Evolutionary conservation across 2,329 filamentous ascomycete species (phyloP).

Genomic region (Colletotrichum magnum): DNA sequence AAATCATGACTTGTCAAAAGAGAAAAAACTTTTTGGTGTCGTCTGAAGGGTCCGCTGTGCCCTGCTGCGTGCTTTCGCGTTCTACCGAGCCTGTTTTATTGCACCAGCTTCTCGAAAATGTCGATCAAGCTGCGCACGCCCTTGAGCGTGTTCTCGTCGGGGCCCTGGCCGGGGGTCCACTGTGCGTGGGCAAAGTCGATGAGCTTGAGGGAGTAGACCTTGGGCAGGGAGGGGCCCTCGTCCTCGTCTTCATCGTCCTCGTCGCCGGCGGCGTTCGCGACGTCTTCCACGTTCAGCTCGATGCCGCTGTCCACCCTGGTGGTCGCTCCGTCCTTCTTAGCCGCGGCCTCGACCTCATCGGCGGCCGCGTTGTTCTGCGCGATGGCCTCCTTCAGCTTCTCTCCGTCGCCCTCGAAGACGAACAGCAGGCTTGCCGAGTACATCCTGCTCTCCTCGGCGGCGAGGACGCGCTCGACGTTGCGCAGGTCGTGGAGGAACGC

Average conservation of each 20-base stretch:
- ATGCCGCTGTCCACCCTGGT: slow-evolving; percentile 71
- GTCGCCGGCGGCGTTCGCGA: slow-evolving; percentile 42
- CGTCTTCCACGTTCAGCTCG: slow-evolving; percentile 48
- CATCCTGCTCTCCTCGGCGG: slow-evolving; percentile 72
- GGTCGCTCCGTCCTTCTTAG: slow-evolving; percentile 48
- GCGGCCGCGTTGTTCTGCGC: slow-evolving; percentile 67
- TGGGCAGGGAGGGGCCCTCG: slow-evolving; percentile 66
- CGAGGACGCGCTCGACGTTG: slow-evolving; percentile 67
- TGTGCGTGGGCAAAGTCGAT: slow-evolving; percentile 97
- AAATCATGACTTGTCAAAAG: slow-evolving; percentile 28
- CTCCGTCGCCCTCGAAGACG: slow-evolving; percentile 75
- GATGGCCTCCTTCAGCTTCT: slow-evolving; percentile 65
- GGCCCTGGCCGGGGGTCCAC: slow-evolving; percentile 85
- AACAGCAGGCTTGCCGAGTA: slow-evolving; percentile 75
- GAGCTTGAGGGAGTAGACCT: slow-evolving; percentile 84
- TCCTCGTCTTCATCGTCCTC: slow-evolving; percentile 52
- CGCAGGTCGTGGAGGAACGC: slow-evolving; percentile 68
- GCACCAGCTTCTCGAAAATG: slow-evolving; percentile 78
- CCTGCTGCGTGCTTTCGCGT: slow-evolving; percentile 9
- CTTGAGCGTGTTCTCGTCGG: slow-evolving; percentile 85
- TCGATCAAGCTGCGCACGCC: slow-evolving; percentile 80
- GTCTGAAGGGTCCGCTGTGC: slow-evolving; percentile 10
- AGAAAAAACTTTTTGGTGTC: slow-evolving; percentile 9
- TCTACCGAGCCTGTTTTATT: slow-evolving; percentile 39
- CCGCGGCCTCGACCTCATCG: slow-evolving; percentile 50